Percentiles rank a stretch among this genome's conserved stretches.
phyloP scores from a whole-genome alignment of 305 asterid species.

The Rubia peregrina region DNA sequence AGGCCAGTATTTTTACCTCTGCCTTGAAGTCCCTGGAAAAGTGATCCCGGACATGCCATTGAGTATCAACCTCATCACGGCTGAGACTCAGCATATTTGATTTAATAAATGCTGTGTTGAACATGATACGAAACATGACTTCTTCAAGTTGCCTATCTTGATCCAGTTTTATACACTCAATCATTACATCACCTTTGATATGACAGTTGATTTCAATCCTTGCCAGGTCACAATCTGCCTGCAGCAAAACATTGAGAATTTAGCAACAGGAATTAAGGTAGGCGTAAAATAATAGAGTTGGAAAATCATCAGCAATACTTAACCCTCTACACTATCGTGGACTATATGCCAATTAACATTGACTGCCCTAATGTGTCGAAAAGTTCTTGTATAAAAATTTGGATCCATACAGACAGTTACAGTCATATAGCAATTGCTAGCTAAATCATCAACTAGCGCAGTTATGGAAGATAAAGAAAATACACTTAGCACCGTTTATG shows the following conservation, averaged over 20 bases:
- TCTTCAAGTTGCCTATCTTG: constrained; percentile 37
- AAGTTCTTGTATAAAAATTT: not conserved
- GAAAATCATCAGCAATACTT: not conserved
- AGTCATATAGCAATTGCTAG: not conserved
- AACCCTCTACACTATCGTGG: not conserved
- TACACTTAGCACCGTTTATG: not conserved
- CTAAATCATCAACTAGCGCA: not conserved
- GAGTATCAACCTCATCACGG: constrained; percentile 44
- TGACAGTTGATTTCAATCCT: constrained; percentile 60
- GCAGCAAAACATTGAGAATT: constrained; percentile 26
- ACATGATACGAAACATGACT: constrained; percentile 60
- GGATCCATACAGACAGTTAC: not conserved
- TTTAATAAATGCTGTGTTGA: constrained; percentile 60
- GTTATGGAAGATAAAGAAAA: not conserved
- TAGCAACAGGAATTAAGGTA: not conserved
- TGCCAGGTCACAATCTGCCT: constrained; percentile 54
- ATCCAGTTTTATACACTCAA: constrained; percentile 54
- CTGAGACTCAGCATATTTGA: constrained; percentile 48
- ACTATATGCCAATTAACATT: not conserved
- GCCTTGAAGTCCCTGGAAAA: constrained; percentile 54
- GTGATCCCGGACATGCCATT: constrained; percentile 43
- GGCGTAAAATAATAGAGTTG: not conserved
- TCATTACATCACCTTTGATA: constrained; percentile 69
- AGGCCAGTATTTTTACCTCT: constrained; percentile 39
- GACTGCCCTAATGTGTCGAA: not conserved